Evolutionary conservation across 2,329 filamentous ascomycete genomes (phyloP).

Genomic region (Exophiala viscosa): DNA sequence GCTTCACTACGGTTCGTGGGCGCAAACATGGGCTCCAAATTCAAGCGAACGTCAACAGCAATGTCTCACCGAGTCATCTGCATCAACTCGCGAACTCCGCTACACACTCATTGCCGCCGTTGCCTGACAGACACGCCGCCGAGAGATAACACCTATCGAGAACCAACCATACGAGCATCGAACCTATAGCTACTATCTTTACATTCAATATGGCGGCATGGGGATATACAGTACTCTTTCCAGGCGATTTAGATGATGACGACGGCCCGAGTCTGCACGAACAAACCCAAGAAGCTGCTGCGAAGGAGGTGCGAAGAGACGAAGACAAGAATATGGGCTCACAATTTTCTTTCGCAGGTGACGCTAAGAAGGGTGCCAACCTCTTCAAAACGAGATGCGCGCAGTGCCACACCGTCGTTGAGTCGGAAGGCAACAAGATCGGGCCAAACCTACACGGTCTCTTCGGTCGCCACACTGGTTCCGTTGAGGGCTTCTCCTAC

Average conservation of each 20-base stretch:
- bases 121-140: too few species aligned
- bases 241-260: too few species aligned
- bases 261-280: constrained; percentile 3
- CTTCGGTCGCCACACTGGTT: constrained; percentile 91
- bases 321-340: constrained; percentile 13
- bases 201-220: background rate
- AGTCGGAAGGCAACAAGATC: constrained; percentile 92
- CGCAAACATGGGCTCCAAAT: background rate
- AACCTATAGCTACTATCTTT: background rate
- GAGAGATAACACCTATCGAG: too few species aligned
- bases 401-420: constrained; percentile 96
- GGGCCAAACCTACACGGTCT: constrained; percentile 95
- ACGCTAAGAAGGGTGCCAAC: constrained; percentile 92
- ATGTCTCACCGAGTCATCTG: background rate
- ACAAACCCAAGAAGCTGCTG: constrained; percentile 12
- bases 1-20: constrained; percentile 11
- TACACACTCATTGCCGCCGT: background rate
- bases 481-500: constrained; percentile 90
- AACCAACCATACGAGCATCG: background rate
- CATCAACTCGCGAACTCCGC: background rate
- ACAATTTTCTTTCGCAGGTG: constrained; percentile 56
- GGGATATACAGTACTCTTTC: too few species aligned
- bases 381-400: constrained; percentile 99
- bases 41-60: background rate
- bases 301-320: constrained; percentile 4